These are phyloP conservation scores for Ilyonectria destructans DNA, from an alignment of 2,329 filamentous ascomycete species.

Conservation along the genomic window DNA sequence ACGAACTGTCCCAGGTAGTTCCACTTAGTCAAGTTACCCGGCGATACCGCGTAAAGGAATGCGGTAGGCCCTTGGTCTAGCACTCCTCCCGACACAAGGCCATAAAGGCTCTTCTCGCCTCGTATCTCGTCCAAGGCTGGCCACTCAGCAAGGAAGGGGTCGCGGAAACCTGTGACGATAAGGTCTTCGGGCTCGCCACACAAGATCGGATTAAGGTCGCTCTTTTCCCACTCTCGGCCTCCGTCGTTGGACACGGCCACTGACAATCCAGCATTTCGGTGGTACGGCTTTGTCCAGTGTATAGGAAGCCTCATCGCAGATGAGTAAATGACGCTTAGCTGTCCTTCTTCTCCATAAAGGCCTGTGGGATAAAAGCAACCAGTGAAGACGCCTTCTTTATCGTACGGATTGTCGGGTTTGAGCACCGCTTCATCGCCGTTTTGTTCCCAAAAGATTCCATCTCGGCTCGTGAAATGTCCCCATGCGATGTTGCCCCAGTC, in stretches of 20 bases:
- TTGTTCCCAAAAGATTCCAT: constrained; percentile 61
- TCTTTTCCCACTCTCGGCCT: constrained; percentile 54
- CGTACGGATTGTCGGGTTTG: constrained; percentile 60
- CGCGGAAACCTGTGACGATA: constrained; percentile 53
- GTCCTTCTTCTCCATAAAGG: constrained; percentile 57
- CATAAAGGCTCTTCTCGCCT: constrained; percentile 57
- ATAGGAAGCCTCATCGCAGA: constrained; percentile 55
- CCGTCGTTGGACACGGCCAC: constrained; percentile 58
- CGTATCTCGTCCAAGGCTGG: constrained; percentile 46
- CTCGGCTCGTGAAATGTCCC: constrained; percentile 66
- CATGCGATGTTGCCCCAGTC: constrained; percentile 61
- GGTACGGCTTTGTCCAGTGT: constrained; percentile 58
- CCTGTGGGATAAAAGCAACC: constrained; percentile 67
- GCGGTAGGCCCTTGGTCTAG: constrained; percentile 58
- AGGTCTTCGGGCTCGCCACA: constrained; percentile 49
- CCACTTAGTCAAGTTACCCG: constrained; percentile 60
- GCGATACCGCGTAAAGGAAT: constrained; percentile 63
- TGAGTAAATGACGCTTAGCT: constrained; percentile 55
- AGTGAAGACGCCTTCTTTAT: constrained; percentile 68
- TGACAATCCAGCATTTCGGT: constrained; percentile 59
- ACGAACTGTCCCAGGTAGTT: constrained; percentile 61
- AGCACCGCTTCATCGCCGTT: constrained; percentile 53
- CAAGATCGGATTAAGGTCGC: constrained; percentile 51
- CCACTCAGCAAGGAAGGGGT: constrained; percentile 54
- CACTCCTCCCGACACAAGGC: constrained; percentile 66